Conservation (phyloP, 257 asterid genomes). For the Lithospermum erythrorhizon region DNA sequence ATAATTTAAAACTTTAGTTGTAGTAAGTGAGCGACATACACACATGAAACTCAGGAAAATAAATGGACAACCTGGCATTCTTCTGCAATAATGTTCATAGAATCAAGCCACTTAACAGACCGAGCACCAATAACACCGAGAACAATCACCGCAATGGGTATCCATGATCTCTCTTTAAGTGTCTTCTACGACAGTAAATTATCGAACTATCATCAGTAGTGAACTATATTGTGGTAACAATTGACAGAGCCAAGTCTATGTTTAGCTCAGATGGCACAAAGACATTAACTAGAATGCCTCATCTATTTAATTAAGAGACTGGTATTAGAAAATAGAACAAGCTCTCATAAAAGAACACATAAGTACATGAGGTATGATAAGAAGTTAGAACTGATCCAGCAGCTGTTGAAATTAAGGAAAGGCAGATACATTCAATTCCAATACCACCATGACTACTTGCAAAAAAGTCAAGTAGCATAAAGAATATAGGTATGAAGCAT, state of each 20-base stretch:
- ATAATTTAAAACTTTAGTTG: constrained; percentile 10
- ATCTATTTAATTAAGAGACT: too few species aligned
- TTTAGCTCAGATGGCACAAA: neutral
- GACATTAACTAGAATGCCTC: neutral
- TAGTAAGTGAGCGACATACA: constrained; percentile 6
- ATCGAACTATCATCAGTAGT: constrained; percentile 2
- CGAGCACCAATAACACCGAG: constrained; percentile 99
- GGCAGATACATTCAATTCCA: too few species aligned
- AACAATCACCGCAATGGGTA: constrained; percentile 94
- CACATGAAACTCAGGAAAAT: constrained; percentile 5
- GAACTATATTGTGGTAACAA: neutral
- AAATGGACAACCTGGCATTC: constrained; percentile 65
- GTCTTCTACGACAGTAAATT: constrained; percentile 27
- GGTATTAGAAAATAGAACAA: too few species aligned
- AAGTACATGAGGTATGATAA: too few species aligned
- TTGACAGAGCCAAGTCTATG: neutral
- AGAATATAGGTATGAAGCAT: too few species aligned
- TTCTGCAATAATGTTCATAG: constrained; percentile 62
- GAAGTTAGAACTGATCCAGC: too few species aligned
- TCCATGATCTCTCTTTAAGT: constrained; percentile 95
- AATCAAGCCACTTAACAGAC: constrained; percentile 95
- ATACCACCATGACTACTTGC: too few species aligned
- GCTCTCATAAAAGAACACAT: too few species aligned
- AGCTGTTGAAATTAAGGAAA: too few species aligned
- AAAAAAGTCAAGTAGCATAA: too few species aligned